Evolutionary conservation across 2,329 filamentous ascomycete species (phyloP), one percentile per base, ranked within the genome.

Genomic region (Colletotrichum lini): DNA sequence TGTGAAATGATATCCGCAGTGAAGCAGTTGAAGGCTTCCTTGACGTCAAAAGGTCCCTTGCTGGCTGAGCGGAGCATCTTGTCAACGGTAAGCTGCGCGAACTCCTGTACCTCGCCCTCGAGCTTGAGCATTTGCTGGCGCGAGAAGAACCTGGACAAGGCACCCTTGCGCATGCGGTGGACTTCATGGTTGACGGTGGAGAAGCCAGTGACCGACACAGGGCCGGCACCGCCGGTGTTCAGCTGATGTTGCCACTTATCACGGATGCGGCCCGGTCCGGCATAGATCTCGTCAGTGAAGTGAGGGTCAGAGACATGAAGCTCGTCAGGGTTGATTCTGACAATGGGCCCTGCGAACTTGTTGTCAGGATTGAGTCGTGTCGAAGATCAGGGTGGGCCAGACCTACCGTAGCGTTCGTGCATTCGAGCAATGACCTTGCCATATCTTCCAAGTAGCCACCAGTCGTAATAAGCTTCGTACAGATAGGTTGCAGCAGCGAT

Each of bases 271-370:
- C 68, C 68, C 23, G 64, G 57, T 10, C 68, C 68, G 16, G 79
- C 75, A 58, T 82, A 83, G 40, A 83, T 79, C 65, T 82, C 80
- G 40, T 83, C 81, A n/a, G 75, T 74, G 62, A 83, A 83, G 62
- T 72, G 60, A 0, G 78, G 77, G 61, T 82, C 80, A 3, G 74
- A 76, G 73, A 81, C 82, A 69, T 83, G 82, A 8, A 83, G 77
- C 68, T 83, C 81, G 13, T 81, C 74, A 0, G 82, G 81, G 54
- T 78, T 83, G 47, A 83, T 82, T 18, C 82, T 76, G 18, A 83
- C 77, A 49, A 83, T 80, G 8, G 81, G 81, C 0, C 80, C 79
- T 80, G 23, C n/a, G 21, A 65, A 47, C 30, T 58, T 15, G 30
- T 10, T 13, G 50, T 70, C 50, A 70, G 52, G 23, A 62, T 42